Base-by-base conservation (phyloP, 495 filamentous ascomycete genomes). In the Penicillium silybi region DNA sequence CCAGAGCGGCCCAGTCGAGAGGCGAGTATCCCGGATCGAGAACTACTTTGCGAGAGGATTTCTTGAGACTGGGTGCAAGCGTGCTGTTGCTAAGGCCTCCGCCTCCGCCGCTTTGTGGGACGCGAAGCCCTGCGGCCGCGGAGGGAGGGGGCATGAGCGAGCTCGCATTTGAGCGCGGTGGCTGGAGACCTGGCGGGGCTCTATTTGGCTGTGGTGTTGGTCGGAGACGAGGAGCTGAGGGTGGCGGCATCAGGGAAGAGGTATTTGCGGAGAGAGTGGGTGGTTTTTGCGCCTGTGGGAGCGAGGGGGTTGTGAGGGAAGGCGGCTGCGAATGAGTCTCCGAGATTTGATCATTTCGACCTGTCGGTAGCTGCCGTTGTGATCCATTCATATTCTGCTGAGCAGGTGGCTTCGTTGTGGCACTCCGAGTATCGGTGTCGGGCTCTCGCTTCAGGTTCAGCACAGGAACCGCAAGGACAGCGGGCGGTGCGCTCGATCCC, bases 1-100 rank as follows among this genome's bases (percentile, higher is more conserved):
- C 77, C 1, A 95, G 80, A 13, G 84, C 81, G 22, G 93, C 93
- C 93, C 93, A 98, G 78, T 98, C 93, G 6, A 98, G 84, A 0
- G 93, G 93, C 1, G 88, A 92, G 75, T 88, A 91, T 34, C 93
- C 93, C 0, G 93, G 93, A 26, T 82, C 76, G 27, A 98, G 84
- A 15, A 85, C 72, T 18, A 95, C 88, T 57, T 88, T 83, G 49
- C 72, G 61, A 35, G 75, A 59, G 35, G 64, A 57, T 57, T 75
- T 59, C 50, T 71, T 68, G 35, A 74, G 53, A 0, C 71, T 64
- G 16, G 76, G 74, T 16, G 70, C 59, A 5, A 76, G 62, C 5
- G 67, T 64, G 49, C 64, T 66, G 56, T 48, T 62, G 45, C 64
- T 63, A 1, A 74, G 72, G 9, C 70, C 16, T 32, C 29, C 26